Evolutionary conservation across 257 asterid species (phyloP), one percentile per base, ranked within the genome.

Genomic region (Anisodus tanguticus): DNA sequence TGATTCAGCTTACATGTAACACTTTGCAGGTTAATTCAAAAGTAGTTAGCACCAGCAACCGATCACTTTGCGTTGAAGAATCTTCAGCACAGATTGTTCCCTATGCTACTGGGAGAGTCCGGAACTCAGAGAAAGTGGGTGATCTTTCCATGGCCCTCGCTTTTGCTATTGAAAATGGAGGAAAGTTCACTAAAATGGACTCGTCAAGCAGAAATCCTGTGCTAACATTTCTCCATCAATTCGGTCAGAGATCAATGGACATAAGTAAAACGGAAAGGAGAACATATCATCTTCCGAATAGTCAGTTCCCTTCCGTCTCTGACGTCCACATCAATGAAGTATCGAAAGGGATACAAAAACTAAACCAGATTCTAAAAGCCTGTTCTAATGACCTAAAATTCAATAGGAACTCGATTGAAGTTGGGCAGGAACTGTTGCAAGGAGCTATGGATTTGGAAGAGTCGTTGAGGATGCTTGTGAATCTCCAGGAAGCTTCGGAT

Each of bases 391-490:
- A 95, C 74, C 67, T 82, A 6, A 91, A 87, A 88, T 85, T 92
- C 35, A 92, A 95, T 80, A 84, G 89, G 64, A 90, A 90, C 85
- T 93, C 98, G 0, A 86, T 92, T 19, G 92, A 95, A 86, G 89
- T 94, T n/a, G 98, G 98, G 51, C 89, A 88, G 84, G 95, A 94
- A 9, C 88, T 95, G 87, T 41, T 95, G 88, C 91, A 91, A 90
- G 98, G 98, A 6, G 95, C 98, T 26, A 85, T 90, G 86, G 91
- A 95, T 82, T 90, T 95, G 91, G 98, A 95, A 82, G 95, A 94
- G 89, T 91, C 98, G 53, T 85, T 95, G 9, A 91, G 97, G 69
- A 87, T 92, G 95, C 94, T 95, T 4, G 95, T 89, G 12, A 90
- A 87, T 86, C 83, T 92, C 85, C 97, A 95, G 88, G 97, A 93